Percentiles rank a stretch among this genome's conserved stretches.
phyloP scores from a whole-genome alignment of 1,139 yeast species.

The Blastobotrys apis region DNA sequence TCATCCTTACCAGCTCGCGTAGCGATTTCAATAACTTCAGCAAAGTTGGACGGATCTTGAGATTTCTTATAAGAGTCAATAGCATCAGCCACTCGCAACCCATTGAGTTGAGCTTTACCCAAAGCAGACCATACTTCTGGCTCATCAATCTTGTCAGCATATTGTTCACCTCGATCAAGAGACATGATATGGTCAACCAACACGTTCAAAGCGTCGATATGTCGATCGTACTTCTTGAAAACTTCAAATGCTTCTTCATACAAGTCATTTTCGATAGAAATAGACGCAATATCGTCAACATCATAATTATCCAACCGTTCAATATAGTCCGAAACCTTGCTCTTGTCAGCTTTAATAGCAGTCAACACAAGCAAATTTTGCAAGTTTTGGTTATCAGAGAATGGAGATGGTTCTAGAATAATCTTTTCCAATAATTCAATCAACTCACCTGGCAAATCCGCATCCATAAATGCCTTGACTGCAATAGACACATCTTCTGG shows the following conservation, averaged over 20 bases:
- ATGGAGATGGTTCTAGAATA: constrained; percentile 94
- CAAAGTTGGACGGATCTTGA: constrained; percentile 84
- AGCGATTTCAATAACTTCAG: constrained; percentile 89
- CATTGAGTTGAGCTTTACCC: constrained; percentile 94
- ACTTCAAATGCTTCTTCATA: constrained; percentile 94
- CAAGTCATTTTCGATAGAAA: constrained; percentile 83
- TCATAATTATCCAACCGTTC: constrained; percentile 90
- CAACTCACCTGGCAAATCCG: constrained; percentile 86
- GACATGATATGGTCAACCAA: constrained; percentile 91
- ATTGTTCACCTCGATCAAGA: constrained; percentile 89
- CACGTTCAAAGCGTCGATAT: constrained; percentile 79
- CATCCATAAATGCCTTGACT: constrained; percentile 95
- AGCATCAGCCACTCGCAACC: constrained; percentile 88
- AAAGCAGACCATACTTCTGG: constrained; percentile 92
- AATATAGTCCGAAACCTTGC: constrained; percentile 76
- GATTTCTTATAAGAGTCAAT: constrained; percentile 81
- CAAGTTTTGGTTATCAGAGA: constrained; percentile 88
- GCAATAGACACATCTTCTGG: constrained; percentile 96
- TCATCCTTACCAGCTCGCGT: constrained; percentile 96
- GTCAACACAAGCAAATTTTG: constrained; percentile 91
- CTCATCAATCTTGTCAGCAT: constrained; percentile 83
- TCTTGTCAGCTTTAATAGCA: constrained; percentile 90
- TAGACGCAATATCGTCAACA: constrained; percentile 88
- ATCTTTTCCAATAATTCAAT: constrained; percentile 93
- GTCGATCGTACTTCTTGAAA: constrained; percentile 77